phyloP scores from a whole-genome alignment of 164 flowering plant species.

The Vitis riparia region DNA sequence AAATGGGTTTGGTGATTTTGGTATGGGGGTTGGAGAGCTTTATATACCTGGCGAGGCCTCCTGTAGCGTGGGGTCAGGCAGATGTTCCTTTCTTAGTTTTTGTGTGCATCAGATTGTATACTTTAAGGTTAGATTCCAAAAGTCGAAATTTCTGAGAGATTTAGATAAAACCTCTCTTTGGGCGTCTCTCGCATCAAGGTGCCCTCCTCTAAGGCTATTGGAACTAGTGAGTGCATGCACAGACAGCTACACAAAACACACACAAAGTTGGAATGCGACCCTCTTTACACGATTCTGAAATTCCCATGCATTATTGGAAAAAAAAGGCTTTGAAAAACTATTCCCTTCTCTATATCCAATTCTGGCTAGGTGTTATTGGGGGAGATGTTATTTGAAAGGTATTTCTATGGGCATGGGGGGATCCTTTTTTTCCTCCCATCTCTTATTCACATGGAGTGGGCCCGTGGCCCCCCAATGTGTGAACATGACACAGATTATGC shows the following conservation, averaged over 20 bases:
- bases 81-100: neutral
- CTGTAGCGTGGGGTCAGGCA: constrained; percentile 13
- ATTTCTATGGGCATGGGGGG: neutral
- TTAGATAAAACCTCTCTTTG: constrained; percentile 10
- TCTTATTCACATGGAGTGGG: neutral
- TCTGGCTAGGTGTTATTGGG: constrained; percentile 31
- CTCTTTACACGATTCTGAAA: constrained; percentile 33
- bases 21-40: constrained; percentile 13
- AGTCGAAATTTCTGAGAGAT: constrained; percentile 14
- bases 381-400: constrained; percentile 29
- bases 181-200: too few species aligned
- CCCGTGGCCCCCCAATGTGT: neutral
- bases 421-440: constrained; percentile 1
- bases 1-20: constrained; percentile 33
- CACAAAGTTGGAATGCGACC: neutral
- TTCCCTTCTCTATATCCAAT: constrained; percentile 26
- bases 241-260: neutral
- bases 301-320: constrained; percentile 32
- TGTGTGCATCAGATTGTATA: neutral
- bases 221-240: constrained; percentile 22
- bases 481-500: neutral
- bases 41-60: constrained; percentile 32
- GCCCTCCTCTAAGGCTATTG: too few species aligned
- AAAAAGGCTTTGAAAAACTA: constrained; percentile 11
- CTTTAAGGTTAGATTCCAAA: constrained; percentile 19